Evolutionary conservation across 1,284 basidiomycete species (phyloP).

Genomic region (Ceratobasidium sp.): DNA sequence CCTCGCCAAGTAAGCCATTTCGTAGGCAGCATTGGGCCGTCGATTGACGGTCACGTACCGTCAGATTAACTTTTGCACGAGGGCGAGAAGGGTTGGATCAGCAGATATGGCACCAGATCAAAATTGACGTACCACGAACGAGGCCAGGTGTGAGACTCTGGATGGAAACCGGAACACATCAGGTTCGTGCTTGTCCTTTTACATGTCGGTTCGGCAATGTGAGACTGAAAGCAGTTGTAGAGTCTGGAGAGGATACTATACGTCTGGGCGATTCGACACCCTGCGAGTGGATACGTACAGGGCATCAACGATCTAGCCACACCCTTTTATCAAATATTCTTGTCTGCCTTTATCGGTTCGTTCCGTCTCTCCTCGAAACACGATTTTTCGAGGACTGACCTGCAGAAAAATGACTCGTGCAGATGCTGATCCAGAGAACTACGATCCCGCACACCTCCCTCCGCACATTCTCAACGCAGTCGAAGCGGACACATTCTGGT

Average conservation of each 20-base stretch:
- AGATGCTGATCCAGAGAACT: constrained; percentile 88
- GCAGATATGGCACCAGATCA: constrained; percentile 98
- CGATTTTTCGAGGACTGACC: too few relatives aligned
- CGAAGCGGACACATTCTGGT: constrained; percentile 98
- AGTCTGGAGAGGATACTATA: constrained; percentile 92
- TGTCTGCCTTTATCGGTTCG: constrained; percentile 88
- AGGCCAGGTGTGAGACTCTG: constrained; percentile 89
- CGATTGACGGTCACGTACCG: not conserved
- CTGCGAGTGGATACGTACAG: constrained; percentile 95
- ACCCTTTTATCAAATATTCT: constrained; percentile 93
- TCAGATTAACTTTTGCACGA: constrained; percentile 79
- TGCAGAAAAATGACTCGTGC: not conserved
- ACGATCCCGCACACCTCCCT: constrained; percentile 81
- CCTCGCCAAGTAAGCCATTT: constrained; percentile 65
- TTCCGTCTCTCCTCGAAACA: not conserved
- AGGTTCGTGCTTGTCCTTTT: constrained; percentile 59
- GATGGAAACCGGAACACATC: constrained; percentile 87
- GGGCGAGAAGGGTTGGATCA: constrained; percentile 92
- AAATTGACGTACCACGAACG: constrained; percentile 94
- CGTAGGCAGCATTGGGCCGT: not conserved
- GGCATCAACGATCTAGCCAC: constrained; percentile 97
- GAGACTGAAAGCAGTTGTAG: constrained; percentile 53
- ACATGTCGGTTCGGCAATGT: constrained; percentile 28
- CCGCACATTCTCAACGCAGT: constrained; percentile 75
- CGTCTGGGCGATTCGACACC: constrained; percentile 97